phyloP scores from a whole-genome alignment of 2,329 filamentous ascomycete species.

The Dactylellina leptospora region DNA sequence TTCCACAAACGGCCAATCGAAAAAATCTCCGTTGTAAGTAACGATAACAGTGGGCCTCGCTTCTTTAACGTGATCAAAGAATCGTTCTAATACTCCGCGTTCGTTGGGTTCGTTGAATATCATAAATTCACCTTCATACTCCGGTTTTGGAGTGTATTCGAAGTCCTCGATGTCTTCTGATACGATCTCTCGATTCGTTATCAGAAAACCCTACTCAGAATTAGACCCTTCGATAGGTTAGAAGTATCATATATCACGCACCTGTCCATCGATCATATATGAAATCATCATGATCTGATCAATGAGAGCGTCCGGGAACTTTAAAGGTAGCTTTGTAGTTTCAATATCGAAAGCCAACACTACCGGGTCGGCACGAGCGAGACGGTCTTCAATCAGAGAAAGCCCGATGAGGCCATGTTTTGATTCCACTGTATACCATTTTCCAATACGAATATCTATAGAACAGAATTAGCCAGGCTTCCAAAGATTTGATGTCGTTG shows the following conservation, averaged over 20 bases:
- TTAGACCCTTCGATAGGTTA: not conserved
- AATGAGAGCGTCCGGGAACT: conserved; percentile 92
- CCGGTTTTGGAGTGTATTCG: conserved; percentile 96
- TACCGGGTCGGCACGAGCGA: conserved; percentile 93
- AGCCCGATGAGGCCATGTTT: conserved; percentile 90
- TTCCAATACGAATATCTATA: conserved; percentile 89
- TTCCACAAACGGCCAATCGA: conserved; percentile 99
- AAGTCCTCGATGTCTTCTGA: conserved; percentile 98
- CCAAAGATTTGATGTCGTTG: not conserved
- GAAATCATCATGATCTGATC: conserved; percentile 99
- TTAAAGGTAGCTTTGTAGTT: conserved; percentile 91
- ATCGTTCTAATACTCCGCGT: conserved; percentile 84
- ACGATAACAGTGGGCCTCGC: conserved; percentile 94
- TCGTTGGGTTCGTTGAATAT: conserved; percentile 98
- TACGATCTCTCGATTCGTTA: conserved; percentile 97
- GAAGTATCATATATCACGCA: not conserved
- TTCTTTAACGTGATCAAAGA: conserved; percentile 95
- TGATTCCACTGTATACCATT: conserved; percentile 95
- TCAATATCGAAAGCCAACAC: conserved; percentile 99
- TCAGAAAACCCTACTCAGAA: conserved; percentile 75
- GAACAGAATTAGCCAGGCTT: not conserved
- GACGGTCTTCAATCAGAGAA: conserved; percentile 82
- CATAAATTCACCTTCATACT: conserved; percentile 94
- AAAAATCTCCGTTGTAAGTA: conserved; percentile 99
- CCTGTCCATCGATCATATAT: conserved; percentile 98